A percentile compares a stretch with the other conserved stretches of the same genome.
Conservation (phyloP, 2,329 filamentous ascomycete genomes). For the Penicillium nordicum region DNA sequence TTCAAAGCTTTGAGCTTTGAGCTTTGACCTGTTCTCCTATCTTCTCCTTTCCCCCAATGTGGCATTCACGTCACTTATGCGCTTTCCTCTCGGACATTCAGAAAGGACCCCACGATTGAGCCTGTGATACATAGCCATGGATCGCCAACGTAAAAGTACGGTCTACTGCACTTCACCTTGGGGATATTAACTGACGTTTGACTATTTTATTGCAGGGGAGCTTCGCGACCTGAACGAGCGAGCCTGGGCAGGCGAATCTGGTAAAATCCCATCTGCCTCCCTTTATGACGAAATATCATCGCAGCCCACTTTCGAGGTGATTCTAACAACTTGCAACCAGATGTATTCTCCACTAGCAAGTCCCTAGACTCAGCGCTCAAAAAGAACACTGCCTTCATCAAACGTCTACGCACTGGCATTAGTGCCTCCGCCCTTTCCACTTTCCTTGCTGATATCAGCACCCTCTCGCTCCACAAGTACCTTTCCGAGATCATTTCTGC, state of each 20-base stretch:
- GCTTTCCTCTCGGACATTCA: conserved; percentile 36
- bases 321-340: conserved; percentile 46
- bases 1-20: neutral
- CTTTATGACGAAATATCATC: conserved; percentile 6
- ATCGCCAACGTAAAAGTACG: conserved; percentile 50
- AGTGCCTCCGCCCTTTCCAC: conserved; percentile 74
- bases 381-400: conserved; percentile 98
- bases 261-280: conserved; percentile 49
- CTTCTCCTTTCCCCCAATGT: conserved; percentile 32
- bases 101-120: conserved; percentile 36
- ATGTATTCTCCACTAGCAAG: conserved; percentile 71
- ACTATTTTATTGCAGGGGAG: conserved; percentile 60
- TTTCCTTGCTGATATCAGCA: conserved; percentile 85
- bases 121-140: conserved; percentile 39
- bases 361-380: conserved; percentile 92
- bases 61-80: conserved; percentile 36
- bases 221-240: conserved; percentile 82
- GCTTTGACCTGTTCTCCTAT: neutral
- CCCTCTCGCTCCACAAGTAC: conserved; percentile 91
- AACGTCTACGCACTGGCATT: conserved; percentile 86
- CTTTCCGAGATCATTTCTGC: conserved; percentile 95
- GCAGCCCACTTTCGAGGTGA: conserved; percentile 3
- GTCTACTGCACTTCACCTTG: neutral
- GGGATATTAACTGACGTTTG: neutral
- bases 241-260: conserved; percentile 85